These are phyloP conservation scores for Didymella glomerata DNA, from an alignment of 2,329 filamentous ascomycete genomes.

Conservation along the genomic window DNA sequence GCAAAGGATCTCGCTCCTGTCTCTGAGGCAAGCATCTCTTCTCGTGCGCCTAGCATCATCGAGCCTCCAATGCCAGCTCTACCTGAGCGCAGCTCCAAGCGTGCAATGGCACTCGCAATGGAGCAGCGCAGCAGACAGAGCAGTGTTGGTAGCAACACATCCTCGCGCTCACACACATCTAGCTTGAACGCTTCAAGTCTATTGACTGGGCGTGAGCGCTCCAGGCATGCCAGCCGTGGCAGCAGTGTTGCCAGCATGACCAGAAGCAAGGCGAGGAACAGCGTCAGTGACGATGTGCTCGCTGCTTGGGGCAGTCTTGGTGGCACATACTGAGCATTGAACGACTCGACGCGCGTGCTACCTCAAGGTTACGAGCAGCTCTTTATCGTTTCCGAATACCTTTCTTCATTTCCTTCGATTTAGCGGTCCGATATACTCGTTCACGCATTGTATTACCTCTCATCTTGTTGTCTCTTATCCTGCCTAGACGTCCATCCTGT, in stretches of 20 bases:
- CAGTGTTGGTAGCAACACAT: conserved; percentile 31
- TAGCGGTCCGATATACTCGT: conserved; percentile 7
- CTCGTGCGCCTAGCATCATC: conserved; percentile 34
- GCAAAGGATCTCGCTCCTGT: conserved; percentile 32
- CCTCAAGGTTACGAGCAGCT: neutral
- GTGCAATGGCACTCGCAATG: conserved; percentile 4
- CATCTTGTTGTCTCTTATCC: neutral
- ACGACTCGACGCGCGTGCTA: neutral
- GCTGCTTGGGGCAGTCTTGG: conserved; percentile 59
- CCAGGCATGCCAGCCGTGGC: conserved; percentile 32
- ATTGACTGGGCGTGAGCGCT: conserved; percentile 15
- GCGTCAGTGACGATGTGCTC: conserved; percentile 57
- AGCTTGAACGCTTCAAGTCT: conserved; percentile 13
- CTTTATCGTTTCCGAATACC: neutral
- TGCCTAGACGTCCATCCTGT: conserved; percentile 1
- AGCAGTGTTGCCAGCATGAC: conserved; percentile 37
- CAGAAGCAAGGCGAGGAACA: conserved; percentile 38
- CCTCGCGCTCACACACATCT: conserved; percentile 18
- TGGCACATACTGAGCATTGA: conserved; percentile 41
- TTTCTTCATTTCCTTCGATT: neutral
- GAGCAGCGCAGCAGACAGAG: conserved; percentile 30
- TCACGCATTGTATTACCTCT: conserved; percentile 3
- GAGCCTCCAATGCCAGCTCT: conserved; percentile 23
- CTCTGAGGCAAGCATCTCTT: conserved; percentile 33
- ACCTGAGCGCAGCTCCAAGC: conserved; percentile 7